Base-by-base conservation (phyloP, 2,329 filamentous ascomycete species). In the Claviceps sp. region DNA sequence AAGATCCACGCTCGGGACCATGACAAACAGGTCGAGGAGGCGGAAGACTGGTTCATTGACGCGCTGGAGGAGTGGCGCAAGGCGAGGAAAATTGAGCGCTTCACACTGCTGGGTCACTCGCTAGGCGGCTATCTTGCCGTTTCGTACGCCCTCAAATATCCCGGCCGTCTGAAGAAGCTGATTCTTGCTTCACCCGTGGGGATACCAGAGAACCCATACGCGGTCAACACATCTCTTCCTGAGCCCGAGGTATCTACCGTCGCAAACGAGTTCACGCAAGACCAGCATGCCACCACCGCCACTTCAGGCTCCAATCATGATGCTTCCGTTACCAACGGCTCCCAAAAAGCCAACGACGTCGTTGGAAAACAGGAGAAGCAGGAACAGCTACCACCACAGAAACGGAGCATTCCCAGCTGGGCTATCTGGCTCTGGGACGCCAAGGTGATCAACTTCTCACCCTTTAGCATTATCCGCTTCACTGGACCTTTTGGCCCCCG, bases 381-480 rank as follows among this genome's bases (percentile, higher is more conserved):
- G 18, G 30, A 34, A 11, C n/a, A 22, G 9, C 6, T 8, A 24
- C 42, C 18, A 24, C 18, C 18, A 16, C 43, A 6, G n/a, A 67
- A 72, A 58, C 69, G 79, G 14, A 84, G 82, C 2, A 67, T 93
- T 2, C 88, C 90, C 0, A 82, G 84, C 66, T 96, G 91, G 90
- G 73, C 97, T 20, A 82, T 84, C 52, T 96, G 90, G 70, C 79
- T 98, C 4, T 98, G 93, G 93, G 93, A 98, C 59, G 86, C 89
- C 59, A 98, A 98, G 93, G 93, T 98, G 59, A 86, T 89, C 59
- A 98, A 98, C 64, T 81, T 97, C 57, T 96, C 90, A 0, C 93
- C 93, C 6, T 98, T 98, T 67, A 91, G 84, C 58, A 73, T 98
- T 48, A 81, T 98, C 14, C 86, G 93, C 54, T 84, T 89, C 74